A percentile compares a stretch with the other conserved stretches of the same genome.
These are phyloP conservation scores for Cutaneotrichosporon curvatum DNA, from an alignment of 1,284 basidiomycete genomes.

Conservation along the genomic window DNA sequence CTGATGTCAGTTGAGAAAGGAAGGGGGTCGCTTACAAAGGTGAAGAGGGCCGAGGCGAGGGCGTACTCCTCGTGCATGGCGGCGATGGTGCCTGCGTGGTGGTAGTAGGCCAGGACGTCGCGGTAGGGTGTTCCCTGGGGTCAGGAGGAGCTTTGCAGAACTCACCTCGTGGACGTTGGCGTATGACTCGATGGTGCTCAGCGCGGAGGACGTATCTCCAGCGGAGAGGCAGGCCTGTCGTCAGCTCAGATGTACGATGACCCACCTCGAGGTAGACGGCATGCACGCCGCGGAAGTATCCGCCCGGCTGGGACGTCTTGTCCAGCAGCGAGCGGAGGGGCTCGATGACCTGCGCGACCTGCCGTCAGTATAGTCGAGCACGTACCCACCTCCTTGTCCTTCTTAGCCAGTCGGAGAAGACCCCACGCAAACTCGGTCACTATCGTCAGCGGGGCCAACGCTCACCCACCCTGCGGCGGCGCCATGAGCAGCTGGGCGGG, in stretches of 20 bases:
- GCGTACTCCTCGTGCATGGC: slow-evolving; percentile 22
- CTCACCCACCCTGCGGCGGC: background rate
- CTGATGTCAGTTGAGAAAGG: slow-evolving; percentile 14
- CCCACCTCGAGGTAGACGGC: slow-evolving; percentile 35
- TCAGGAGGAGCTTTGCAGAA: background rate
- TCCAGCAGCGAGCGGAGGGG: slow-evolving; percentile 20
- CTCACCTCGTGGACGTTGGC: slow-evolving; percentile 25
- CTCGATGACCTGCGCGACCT: slow-evolving; percentile 7
- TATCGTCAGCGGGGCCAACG: slow-evolving; percentile 6
- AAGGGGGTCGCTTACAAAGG: slow-evolving; percentile 20
- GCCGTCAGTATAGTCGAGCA: background rate
- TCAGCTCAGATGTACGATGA: slow-evolving; percentile 16
- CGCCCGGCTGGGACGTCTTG: background rate
- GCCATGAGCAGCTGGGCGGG: slow-evolving; percentile 9
- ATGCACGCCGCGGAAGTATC: slow-evolving; percentile 26
- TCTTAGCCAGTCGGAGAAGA: slow-evolving; percentile 27
- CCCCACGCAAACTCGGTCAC: slow-evolving; percentile 28
- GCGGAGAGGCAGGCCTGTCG: slow-evolving; percentile 13
- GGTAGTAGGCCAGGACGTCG: slow-evolving; percentile 38
- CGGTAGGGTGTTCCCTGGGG: slow-evolving; percentile 22
- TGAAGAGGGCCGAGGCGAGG: slow-evolving; percentile 28
- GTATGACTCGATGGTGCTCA: slow-evolving; percentile 5
- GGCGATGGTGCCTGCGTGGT: slow-evolving; percentile 36
- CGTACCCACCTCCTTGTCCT: slow-evolving; percentile 19
- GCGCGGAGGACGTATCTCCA: slow-evolving; percentile 1